Conservation (phyloP, 495 filamentous ascomycete genomes). For the Tetracladium marchalianum region DNA sequence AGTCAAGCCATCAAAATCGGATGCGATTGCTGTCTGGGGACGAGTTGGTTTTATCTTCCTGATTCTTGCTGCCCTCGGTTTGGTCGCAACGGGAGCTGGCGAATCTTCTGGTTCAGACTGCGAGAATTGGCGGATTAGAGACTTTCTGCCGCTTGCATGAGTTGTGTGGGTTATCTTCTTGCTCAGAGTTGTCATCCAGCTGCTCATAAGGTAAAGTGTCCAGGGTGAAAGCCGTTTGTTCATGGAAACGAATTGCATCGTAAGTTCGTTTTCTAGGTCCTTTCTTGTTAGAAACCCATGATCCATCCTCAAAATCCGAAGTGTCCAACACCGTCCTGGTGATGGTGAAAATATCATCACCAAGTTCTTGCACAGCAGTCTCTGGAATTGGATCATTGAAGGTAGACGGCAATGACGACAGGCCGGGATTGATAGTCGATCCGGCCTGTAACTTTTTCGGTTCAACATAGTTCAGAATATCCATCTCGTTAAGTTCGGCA, state of each 20-base stretch:
- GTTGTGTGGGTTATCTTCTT: conserved; percentile 9
- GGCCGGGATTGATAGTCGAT: conserved; percentile 6
- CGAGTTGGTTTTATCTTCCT: conserved; percentile 3
- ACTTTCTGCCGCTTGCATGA: too few relatives aligned
- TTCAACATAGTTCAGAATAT: conserved; percentile 10
- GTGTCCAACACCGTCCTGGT: too few relatives aligned
- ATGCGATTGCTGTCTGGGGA: conserved; percentile 1
- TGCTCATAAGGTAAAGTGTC: conserved; percentile 32
- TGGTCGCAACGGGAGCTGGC: too few relatives aligned
- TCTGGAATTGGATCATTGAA: conserved; percentile 1
- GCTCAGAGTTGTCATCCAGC: conserved; percentile 11
- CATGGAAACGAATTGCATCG: not conserved
- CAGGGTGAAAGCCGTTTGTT: conserved; percentile 16
- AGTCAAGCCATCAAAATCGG: conserved; percentile 14
- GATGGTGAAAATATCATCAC: too few relatives aligned
- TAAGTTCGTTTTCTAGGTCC: too few relatives aligned
- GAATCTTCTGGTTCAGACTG: too few relatives aligned
- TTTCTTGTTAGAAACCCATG: too few relatives aligned
- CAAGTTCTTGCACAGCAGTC: not conserved
- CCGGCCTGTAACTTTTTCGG: conserved; percentile 5
- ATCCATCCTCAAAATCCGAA: too few relatives aligned
- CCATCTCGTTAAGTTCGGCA: conserved; percentile 1
- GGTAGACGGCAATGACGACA: conserved; percentile 4
- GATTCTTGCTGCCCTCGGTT: too few relatives aligned
- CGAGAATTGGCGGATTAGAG: too few relatives aligned